Evolutionary conservation across 2,329 filamentous ascomycete species (phyloP), one percentile per base, ranked within the genome.

Genomic region (Rugonectria rugulosa): DNA sequence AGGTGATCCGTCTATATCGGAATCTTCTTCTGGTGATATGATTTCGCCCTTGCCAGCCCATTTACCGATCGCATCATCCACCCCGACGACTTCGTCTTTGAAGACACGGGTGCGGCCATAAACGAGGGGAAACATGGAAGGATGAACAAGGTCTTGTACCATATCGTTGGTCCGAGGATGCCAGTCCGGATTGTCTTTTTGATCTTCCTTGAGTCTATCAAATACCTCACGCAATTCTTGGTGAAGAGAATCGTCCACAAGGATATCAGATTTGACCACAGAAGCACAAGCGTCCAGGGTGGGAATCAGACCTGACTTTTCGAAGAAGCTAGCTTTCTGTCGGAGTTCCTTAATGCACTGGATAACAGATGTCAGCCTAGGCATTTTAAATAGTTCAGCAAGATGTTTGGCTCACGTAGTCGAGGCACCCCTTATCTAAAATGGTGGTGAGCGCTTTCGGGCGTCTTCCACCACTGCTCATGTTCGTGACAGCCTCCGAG

Each of bases 1-100:
- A 82, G 69, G 0, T 79, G 81, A 3, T 76, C 71, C 14, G 3
- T 36, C 29, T 0, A 84, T 84, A 68, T 87, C 81, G 76, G 79
- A 87, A n/a, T n/a, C n/a, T 63, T 86, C 85, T 0, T 9, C 11
- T 32, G 49, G 0, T 10, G 54, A 44, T n/a, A 66, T 64, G 9
- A 63, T 24, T 4, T 66, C 61, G 14, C 63, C 63, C 17, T 66
- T 66, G 4, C 63, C 63, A 0, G 53, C 52, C 63, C 63, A 66
- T 34, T 51, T 49, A 1, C 66, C 54, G 1, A 66, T 12, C 20
- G 65, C 66, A 45, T 70, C 60, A 7, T 54, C 57, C 0, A 66
- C 31, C 0, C 62, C 66, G 2, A 70, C 72, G 0, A 67, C 65
- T 37, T 73, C 70, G 0, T 72, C 66, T 1, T 54, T 38, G 31